These are phyloP conservation scores for Atalantia buxifolia DNA, from an alignment of 345 rosid species.

Conservation along the genomic window DNA sequence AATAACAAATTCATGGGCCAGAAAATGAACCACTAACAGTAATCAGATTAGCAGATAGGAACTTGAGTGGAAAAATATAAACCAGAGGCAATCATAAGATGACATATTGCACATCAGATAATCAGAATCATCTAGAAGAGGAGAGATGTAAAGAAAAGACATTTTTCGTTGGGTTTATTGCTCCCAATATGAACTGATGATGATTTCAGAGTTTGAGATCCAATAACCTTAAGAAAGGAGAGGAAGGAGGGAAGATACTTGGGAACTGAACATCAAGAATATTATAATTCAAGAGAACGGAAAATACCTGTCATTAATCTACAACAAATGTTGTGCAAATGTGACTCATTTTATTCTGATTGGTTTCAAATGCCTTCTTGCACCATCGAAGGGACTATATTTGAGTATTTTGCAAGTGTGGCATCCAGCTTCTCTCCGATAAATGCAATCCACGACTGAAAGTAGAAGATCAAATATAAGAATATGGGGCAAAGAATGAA, in stretches of 20 bases:
- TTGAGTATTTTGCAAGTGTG: slow-evolving; percentile 45
- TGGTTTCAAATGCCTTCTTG: slow-evolving; percentile 30
- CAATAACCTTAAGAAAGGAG: neutral
- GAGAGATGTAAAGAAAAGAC: too few relatives aligned
- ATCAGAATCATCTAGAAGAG: too few relatives aligned
- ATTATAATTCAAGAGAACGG: neutral
- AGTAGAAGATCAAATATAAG: neutral
- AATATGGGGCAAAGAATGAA: neutral
- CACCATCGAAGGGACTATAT: slow-evolving; percentile 19
- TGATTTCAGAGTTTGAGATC: neutral
- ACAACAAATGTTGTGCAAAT: neutral
- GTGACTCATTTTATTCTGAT: neutral
- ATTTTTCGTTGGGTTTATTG: neutral
- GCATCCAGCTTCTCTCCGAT: slow-evolving; percentile 85
- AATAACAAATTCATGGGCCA: neutral
- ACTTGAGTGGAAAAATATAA: neutral
- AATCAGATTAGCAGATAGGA: neutral
- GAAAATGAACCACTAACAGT: neutral
- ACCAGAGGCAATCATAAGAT: neutral
- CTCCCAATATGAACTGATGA: neutral
- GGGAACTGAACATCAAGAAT: neutral
- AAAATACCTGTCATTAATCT: slow-evolving; percentile 21
- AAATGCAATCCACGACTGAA: slow-evolving; percentile 81
- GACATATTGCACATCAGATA: neutral
- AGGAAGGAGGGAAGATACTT: neutral